Evolutionary conservation across 2,329 filamentous ascomycete species (phyloP), one percentile per base, ranked within the genome.

Genomic region (Dothideomycetidae sp.): DNA sequence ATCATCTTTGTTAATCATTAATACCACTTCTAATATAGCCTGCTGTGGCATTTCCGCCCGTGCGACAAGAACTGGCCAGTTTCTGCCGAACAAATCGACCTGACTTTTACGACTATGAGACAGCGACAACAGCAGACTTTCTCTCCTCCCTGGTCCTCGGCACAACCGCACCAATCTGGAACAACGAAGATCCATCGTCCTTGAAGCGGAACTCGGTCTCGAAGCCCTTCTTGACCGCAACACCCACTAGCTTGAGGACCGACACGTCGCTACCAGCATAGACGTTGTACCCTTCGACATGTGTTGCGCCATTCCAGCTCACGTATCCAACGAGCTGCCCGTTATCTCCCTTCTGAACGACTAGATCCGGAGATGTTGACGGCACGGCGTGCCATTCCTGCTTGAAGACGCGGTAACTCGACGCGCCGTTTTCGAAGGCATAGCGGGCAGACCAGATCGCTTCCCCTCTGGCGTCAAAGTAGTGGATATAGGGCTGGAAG

Each of bases 221-320:
- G 21, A 26, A 26, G 21, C 21, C 21, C n/a, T 26, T 7, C 21
- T 26, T 26, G 21, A 7, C n/a, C 21, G n/a, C 21, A 7, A 26
- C n/a, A n/a, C 21, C 21, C 7, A 26, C n/a, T 7, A 26, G 21
- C 7, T 7, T n/a, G 21, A 26, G 21, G 7, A n/a, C 7, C 7
- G 7, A 7, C 7, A n/a, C 7, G 21, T 31, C 13, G 1, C 13
- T 37, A 5, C 49, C 43, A 4, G 37, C 41, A 30, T 47, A 52
- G 2, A 50, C 43, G 18, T 42, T 44, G 48, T 49, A 53, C 3
- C 32, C 42, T 21, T 42, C 31, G 2, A 53, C 49, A 23, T 53
- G 49, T 9, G 50, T 53, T 10, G 50, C 50, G 5, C 49, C 50
- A 34, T 52, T 52, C 50, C 50, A 51, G 38, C 44, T 49, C 16